Percentiles rank a stretch among this genome's conserved stretches.
phyloP scores from a whole-genome alignment of 768 basidiomycete species.

The Lactarius akahatsu region DNA sequence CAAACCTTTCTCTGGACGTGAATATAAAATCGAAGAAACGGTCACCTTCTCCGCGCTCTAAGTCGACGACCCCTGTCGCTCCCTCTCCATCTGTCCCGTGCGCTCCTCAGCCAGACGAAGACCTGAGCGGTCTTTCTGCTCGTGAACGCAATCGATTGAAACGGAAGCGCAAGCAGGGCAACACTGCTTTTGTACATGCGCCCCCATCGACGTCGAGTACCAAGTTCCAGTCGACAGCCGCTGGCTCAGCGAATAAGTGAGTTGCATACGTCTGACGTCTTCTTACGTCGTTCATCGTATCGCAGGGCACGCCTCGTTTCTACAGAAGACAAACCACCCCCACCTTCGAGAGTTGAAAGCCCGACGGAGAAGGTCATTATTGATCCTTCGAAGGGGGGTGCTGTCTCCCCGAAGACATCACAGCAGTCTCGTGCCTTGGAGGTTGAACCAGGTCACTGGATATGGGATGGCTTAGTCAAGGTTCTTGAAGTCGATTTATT shows the following conservation, averaged over 20 bases:
- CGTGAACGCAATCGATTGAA: conserved; percentile 93
- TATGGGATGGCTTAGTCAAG: conserved; percentile 82
- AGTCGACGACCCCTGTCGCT: conserved; percentile 45
- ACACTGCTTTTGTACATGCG: conserved; percentile 74
- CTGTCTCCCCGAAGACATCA: conserved; percentile 73
- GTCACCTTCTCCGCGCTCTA: conserved; percentile 43
- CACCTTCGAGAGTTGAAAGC: conserved; percentile 55
- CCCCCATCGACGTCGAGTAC: conserved; percentile 57
- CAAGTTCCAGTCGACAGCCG: conserved; percentile 60
- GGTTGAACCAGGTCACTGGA: conserved; percentile 72
- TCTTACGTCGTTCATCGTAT: conserved; percentile 5
- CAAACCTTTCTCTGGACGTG: conserved; percentile 45
- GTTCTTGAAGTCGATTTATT: conserved; percentile 82
- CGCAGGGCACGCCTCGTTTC: conserved; percentile 72
- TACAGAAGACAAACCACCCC: conserved; percentile 51
- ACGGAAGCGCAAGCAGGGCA: conserved; percentile 88
- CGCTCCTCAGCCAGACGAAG: conserved; percentile 44
- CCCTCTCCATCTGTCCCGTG: conserved; percentile 50
- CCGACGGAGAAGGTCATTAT: conserved; percentile 72
- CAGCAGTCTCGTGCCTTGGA: conserved; percentile 77
- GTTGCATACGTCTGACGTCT: conserved; percentile 27
- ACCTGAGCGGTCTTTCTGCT: conserved; percentile 68
- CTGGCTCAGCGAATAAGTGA: conserved; percentile 60
- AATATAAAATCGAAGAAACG: conserved; percentile 32
- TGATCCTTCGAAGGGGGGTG: conserved; percentile 83